Evolutionary conservation across 108 stramenopile species (phyloP), one percentile per base, ranked within the genome.

Genomic region (Heterococcus sp.): DNA sequence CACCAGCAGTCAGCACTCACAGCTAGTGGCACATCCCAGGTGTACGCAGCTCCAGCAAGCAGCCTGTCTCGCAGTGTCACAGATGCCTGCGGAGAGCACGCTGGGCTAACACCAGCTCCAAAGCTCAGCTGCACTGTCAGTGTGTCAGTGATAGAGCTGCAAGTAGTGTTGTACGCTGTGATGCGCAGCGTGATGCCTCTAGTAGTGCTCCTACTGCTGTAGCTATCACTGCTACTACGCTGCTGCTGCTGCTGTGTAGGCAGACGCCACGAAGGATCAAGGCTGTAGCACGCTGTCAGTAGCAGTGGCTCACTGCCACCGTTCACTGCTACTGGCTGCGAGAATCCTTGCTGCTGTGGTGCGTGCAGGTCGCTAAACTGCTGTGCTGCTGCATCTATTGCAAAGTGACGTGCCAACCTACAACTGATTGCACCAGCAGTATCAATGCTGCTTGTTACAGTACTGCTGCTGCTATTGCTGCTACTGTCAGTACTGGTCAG

Each of bases 231-330:
- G 0, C 77, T 65, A 21, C 21, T 58, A 21, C 21, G n/a, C n/a
- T n/a, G n/a, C n/a, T n/a, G n/a, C n/a, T n/a, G n/a, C n/a, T n/a
- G n/a, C n/a, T n/a, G n/a, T n/a, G n/a, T n/a, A n/a, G n/a, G 46
- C 46, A 21, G 14, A 21, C 46, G 46, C 46, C 46, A 58, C 46
- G 14, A 14, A 11, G 31, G 75, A 34, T 35, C 28, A n/a, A 79
- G 36, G 1, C 69, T 21, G 63, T 79, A 71, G 32, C 69, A 72
- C 32, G 35, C 78, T 3, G 78, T 79, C 3, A 79, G 40, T 34
- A 68, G 36, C 3, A 79, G 69, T 4, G 78, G 78, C 34, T 79
- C 78, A 37, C 78, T 79, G 0, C 78, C 78, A 14, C 78, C 78
- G 70, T 79, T 79, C 34, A 79, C 71, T 38, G 71, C 71, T 27